Evolutionary conservation across 768 basidiomycete genomes (phyloP).

Genomic region (Suillus discolor): DNA sequence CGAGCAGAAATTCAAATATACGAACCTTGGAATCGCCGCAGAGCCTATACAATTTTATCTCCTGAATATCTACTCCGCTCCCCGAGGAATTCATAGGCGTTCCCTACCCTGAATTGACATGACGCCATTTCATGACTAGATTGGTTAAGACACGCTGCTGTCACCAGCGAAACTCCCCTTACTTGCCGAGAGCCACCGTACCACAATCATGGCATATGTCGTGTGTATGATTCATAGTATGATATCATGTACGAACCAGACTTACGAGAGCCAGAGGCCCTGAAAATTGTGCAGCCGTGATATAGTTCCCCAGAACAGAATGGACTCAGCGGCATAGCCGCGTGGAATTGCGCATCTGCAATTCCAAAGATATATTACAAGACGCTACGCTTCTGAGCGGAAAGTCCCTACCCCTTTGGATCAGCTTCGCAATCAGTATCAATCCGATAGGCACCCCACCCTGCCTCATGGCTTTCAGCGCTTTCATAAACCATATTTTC

Average conservation of each 20-base stretch:
- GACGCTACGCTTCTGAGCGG: neutral
- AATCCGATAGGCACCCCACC: conserved; percentile 31
- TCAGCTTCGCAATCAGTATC: conserved; percentile 23
- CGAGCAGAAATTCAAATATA: neutral
- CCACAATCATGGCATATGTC: neutral
- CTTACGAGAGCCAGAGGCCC: neutral
- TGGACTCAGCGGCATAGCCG: conserved; percentile 7
- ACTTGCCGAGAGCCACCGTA: neutral
- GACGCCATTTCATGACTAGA: neutral
- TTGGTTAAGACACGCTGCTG: neutral
- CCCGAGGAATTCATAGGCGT: neutral
- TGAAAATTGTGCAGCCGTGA: neutral
- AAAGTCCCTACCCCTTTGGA: conserved; percentile 20
- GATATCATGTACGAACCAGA: neutral
- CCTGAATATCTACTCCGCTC: neutral
- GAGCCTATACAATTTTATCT: neutral
- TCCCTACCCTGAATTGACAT: neutral
- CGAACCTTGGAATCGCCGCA: neutral
- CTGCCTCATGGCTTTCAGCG: conserved; percentile 9
- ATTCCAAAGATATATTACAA: conserved; percentile 4
- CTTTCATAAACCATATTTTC: conserved; percentile 65
- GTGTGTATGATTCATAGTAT: neutral
- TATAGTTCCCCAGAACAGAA: neutral
- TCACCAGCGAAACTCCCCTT: neutral
- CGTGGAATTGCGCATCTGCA: conserved; percentile 1